Conservation (phyloP, 2,329 filamentous ascomycete genomes). For the Apiospora pterosperma region DNA sequence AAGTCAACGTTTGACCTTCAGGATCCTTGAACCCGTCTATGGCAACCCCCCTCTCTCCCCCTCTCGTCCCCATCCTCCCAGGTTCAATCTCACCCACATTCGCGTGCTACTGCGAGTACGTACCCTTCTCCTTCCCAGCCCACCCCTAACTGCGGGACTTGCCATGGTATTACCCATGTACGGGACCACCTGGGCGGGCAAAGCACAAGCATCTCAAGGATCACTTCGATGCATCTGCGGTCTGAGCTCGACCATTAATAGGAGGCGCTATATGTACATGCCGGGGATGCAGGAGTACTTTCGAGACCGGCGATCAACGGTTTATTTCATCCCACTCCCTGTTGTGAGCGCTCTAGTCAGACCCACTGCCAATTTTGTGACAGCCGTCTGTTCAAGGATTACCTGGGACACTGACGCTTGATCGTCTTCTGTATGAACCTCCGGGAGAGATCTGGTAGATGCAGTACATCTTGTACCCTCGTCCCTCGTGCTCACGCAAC, state of each 20-base stretch:
- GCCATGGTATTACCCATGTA: slow-evolving; percentile 16
- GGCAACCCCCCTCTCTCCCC: slow-evolving; percentile 4
- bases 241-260: slow-evolving; percentile 36
- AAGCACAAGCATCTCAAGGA: slow-evolving; percentile 17
- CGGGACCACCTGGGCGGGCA: slow-evolving; percentile 22
- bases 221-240: slow-evolving; percentile 35
- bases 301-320: slow-evolving; percentile 31
- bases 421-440: slow-evolving; percentile 44
- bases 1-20: slow-evolving; percentile 2
- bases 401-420: slow-evolving; percentile 47
- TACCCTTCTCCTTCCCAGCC: slow-evolving; percentile 13
- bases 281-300: slow-evolving; percentile 30
- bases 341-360: slow-evolving; percentile 26
- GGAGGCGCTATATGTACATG: slow-evolving; percentile 38
- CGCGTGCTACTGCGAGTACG: slow-evolving; percentile 10
- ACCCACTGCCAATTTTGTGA: slow-evolving; percentile 54
- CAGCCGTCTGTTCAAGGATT: slow-evolving; percentile 47
- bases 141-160: slow-evolving; percentile 13
- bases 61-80: slow-evolving; percentile 2
- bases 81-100: slow-evolving; percentile 2
- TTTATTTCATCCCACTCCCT: slow-evolving; percentile 39
- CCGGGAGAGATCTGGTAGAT: slow-evolving; percentile 48
- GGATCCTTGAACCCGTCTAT: slow-evolving; percentile 1
- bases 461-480: slow-evolving; percentile 33
- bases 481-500: slow-evolving; percentile 32